Evolutionary conservation across 495 filamentous ascomycete species (phyloP).

Genomic region (Xylaria palmicola): DNA sequence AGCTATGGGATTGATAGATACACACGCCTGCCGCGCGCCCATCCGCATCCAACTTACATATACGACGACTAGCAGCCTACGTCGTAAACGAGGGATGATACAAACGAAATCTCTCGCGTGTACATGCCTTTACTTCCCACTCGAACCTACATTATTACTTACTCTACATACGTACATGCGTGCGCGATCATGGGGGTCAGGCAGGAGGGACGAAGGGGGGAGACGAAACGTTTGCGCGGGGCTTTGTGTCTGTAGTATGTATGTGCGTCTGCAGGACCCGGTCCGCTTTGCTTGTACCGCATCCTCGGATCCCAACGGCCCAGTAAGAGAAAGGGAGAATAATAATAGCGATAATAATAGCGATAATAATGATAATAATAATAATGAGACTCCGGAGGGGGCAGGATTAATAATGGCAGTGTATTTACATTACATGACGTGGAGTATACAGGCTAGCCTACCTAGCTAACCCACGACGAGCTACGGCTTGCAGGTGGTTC

Average conservation of each 20-base stretch:
- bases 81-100: too few relatives aligned
- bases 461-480: constrained; percentile 23
- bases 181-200: not conserved
- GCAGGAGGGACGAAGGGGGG: not conserved
- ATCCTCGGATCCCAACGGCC: constrained; percentile 11
- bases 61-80: too few relatives aligned
- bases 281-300: constrained; percentile 15
- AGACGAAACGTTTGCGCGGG: not conserved
- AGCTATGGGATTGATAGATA: constrained; percentile 10
- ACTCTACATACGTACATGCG: not conserved
- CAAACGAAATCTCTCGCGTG: too few relatives aligned
- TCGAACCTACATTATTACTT: too few relatives aligned
- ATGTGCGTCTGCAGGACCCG: constrained; percentile 1
- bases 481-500: constrained; percentile 23
- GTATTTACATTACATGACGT: too few relatives aligned
- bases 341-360: constrained; percentile 21
- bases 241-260: too few relatives aligned
- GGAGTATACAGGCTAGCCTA: too few relatives aligned
- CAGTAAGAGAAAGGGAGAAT: constrained; percentile 22
- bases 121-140: too few relatives aligned
- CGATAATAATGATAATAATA: not conserved
- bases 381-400: not conserved
- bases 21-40: not conserved
- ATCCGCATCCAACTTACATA: constrained; percentile 2
- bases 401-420: not conserved